Percentiles rank a stretch among this genome's conserved stretches.
phyloP scores from a whole-genome alignment of 257 asterid genomes.

The Solanum neorickii region DNA sequence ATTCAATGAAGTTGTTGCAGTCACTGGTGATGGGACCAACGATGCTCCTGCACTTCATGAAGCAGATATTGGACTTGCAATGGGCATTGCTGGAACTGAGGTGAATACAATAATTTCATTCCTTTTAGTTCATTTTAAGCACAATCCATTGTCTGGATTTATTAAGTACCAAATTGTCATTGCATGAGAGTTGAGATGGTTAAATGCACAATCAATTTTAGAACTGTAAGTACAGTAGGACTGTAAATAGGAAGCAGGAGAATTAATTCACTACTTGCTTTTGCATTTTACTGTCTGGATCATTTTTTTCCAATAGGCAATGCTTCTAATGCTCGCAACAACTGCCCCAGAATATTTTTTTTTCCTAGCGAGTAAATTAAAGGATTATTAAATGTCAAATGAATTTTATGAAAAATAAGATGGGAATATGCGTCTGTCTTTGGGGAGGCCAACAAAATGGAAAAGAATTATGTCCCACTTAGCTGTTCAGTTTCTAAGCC shows the following conservation, averaged over 20 bases:
- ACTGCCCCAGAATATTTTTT: neutral
- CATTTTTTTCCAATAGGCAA: neutral
- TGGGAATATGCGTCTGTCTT: neutral
- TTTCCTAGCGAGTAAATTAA: neutral
- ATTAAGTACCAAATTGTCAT: neutral
- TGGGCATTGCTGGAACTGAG: conserved; percentile 29
- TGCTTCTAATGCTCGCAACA: neutral
- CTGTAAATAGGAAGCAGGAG: neutral
- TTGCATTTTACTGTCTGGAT: neutral
- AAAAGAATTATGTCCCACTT: neutral
- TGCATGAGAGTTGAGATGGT: neutral
- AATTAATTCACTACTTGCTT: neutral
- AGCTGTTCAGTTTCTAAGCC: neutral
- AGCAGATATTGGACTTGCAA: conserved; percentile 24
- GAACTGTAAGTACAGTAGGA: neutral
- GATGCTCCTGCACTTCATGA: conserved; percentile 26
- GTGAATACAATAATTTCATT: neutral
- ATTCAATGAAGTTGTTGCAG: conserved; percentile 20
- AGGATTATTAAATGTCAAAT: neutral
- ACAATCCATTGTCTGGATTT: neutral
- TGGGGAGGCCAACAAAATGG: neutral
- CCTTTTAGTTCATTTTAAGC: neutral
- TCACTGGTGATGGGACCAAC: conserved; percentile 28
- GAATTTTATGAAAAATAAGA: neutral
- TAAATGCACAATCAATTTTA: neutral